These are phyloP conservation scores for Forsythia viridissima DNA, from an alignment of 257 asterid species.

Conservation along the genomic window DNA sequence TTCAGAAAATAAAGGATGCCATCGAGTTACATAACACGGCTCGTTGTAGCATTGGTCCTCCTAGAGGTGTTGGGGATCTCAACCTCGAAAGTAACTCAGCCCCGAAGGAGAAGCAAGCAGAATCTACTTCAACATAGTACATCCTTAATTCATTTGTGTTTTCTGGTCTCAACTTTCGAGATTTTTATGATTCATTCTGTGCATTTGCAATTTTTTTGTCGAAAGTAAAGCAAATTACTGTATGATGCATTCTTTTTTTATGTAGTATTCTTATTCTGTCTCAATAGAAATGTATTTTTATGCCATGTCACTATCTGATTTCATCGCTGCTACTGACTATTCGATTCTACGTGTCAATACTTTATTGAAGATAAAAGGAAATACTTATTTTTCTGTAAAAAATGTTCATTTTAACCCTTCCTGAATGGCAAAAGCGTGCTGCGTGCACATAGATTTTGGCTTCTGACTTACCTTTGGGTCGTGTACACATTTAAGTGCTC, in stretches of 20 bases:
- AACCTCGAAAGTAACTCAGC: slow-evolving; percentile 44
- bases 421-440: too few species aligned
- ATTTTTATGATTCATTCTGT: slow-evolving; percentile 25
- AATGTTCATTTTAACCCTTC: too few species aligned
- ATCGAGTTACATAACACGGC: slow-evolving; percentile 75
- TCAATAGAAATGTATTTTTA: not conserved
- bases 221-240: not conserved
- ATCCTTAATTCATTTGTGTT: slow-evolving; percentile 2
- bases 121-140: slow-evolving; percentile 40
- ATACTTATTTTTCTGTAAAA: too few species aligned
- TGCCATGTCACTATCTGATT: not conserved
- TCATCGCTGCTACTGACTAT: too few species aligned
- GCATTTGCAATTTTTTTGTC: slow-evolving; percentile 19
- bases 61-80: slow-evolving; percentile 72
- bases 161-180: not conserved
- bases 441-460: too few species aligned
- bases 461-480: too few species aligned
- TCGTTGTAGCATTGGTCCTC: slow-evolving; percentile 90
- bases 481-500: too few species aligned
- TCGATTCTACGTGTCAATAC: not conserved
- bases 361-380: too few species aligned
- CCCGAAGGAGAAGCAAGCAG: slow-evolving; percentile 49
- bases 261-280: not conserved
- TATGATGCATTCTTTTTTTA: slow-evolving; percentile 12
- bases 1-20: slow-evolving; percentile 87